phyloP scores from a whole-genome alignment of 208 protist species.

The Leishmania tropica region DNA sequence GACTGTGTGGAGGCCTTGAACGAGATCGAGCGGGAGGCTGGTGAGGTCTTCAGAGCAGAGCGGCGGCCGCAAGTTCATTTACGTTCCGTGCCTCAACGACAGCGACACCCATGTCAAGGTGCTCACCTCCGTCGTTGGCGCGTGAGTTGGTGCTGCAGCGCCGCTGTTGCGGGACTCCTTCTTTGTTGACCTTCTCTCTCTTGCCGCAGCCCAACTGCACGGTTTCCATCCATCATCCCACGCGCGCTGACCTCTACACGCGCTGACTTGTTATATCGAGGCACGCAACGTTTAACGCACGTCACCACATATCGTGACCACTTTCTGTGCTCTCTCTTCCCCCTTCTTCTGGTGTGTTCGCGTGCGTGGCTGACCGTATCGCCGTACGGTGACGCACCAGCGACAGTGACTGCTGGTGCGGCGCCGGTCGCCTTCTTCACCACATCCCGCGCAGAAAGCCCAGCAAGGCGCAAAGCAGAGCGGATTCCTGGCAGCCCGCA shows the following conservation, averaged over 20 bases:
- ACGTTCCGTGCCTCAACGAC: slow-evolving; percentile 50
- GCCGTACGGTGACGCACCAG: not conserved
- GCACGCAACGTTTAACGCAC: not conserved
- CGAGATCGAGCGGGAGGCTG: slow-evolving; percentile 19
- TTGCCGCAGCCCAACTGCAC: not conserved
- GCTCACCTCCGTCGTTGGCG: slow-evolving; percentile 11
- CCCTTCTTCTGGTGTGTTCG: not conserved
- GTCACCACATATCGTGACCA: not conserved
- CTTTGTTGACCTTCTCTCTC: not conserved
- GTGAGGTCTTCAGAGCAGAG: slow-evolving; percentile 33
- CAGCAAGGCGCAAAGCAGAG: not conserved
- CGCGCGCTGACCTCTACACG: not conserved
- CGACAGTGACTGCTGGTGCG: not conserved
- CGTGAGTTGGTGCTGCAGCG: not conserved
- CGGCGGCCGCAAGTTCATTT: slow-evolving; percentile 26
- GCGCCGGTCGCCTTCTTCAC: not conserved
- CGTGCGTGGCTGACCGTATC: not conserved
- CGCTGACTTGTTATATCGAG: not conserved
- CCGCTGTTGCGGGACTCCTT: not conserved
- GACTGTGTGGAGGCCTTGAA: slow-evolving; percentile 53
- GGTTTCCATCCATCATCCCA: not conserved
- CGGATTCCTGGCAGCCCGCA: not conserved
- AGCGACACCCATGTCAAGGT: slow-evolving; percentile 25
- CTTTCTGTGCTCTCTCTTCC: not conserved
- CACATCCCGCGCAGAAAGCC: not conserved